Base-by-base conservation (phyloP, 352 stramenopile species). In the Globisporangium iwayamae region DNA sequence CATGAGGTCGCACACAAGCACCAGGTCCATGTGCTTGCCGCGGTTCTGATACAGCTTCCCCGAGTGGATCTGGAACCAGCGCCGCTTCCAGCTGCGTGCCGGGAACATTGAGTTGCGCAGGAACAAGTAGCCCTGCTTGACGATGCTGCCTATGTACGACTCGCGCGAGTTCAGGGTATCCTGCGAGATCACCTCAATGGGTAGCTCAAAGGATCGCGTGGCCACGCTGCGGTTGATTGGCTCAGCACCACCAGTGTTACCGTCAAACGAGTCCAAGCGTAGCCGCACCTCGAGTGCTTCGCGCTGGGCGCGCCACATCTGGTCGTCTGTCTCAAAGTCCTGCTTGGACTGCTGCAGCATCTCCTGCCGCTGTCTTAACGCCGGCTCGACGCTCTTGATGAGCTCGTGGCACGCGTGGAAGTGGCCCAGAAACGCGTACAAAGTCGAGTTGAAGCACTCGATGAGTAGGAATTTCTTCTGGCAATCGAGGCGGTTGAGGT, bases 51-150 rank as follows among this genome's bases (percentile, higher is more conserved):
- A 96, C 34, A 96, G 68, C 54, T 96, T 96, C 22, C 87, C 85
- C 9, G 73, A 79, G 74, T 94, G 83, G 63, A 96, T 96, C 59
- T 96, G 82, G 68, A 93, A 96, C 87, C 87, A 96, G 4, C 83
- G 76, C 13, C 87, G 79, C 65, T 96, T 96, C 85, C 85, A 96
- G 57, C 81, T 94, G 25, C 86, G 75, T 6, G 85, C 74, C 38
- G 87, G 85, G 67, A 96, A 96, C 62, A 93, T 76, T 4, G 83
- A 76, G 63, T 89, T 93, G 47, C 87, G 87, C n/a, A 94, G 76
- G 36, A 96, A 93, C 16, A 96, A 63, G 68, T 92, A 96, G 3
- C 87, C 87, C 63, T 96, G 87, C 60, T 94, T 94, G 16, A 83
- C 71, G 32, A 86, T 68, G 7, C 68, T 74, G 30, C 67, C 72